phyloP scores from a whole-genome alignment of 768 basidiomycete genomes.

The Russula virescens region DNA sequence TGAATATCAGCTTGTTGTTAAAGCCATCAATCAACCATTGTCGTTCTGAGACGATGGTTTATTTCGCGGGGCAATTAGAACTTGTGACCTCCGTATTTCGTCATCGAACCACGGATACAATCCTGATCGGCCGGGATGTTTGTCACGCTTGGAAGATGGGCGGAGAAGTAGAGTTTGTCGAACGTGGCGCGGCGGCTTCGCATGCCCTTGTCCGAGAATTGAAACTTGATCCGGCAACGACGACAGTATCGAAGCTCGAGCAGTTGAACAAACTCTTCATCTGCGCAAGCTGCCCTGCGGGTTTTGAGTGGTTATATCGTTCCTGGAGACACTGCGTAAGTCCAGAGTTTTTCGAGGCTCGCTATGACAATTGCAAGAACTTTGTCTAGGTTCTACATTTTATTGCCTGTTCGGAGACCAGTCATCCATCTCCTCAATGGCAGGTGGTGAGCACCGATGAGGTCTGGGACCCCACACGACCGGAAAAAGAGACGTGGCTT shows the following conservation, averaged over 20 bases:
- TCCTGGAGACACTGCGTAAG: conserved; percentile 17
- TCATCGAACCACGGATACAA: not conserved
- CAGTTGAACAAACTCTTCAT: not conserved
- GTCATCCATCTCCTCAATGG: conserved; percentile 8
- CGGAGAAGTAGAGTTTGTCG: not conserved
- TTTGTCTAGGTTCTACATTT: conserved; percentile 9
- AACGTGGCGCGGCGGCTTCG: conserved; percentile 12
- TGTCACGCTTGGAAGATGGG: conserved; percentile 18
- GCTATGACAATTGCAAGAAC: not conserved
- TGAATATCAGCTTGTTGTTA: conserved; percentile 8
- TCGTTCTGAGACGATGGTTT: not conserved
- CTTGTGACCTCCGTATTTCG: conserved; percentile 18
- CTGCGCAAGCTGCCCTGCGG: conserved; percentile 4
- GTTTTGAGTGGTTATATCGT: no score
- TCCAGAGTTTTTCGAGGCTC: not conserved
- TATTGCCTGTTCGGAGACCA: not conserved
- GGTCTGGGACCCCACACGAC: no score
- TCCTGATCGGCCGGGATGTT: conserved; percentile 17
- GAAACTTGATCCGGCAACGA: not conserved
- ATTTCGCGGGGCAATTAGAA: conserved; percentile 17
- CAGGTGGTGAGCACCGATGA: not conserved
- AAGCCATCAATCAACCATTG: conserved; percentile 1
- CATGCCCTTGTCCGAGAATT: not conserved
- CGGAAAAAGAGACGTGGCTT: conserved; percentile 4
- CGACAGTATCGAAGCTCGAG: conserved; percentile 9